Evolutionary conservation across 768 basidiomycete species (phyloP).

Genomic region (Coprinopsis marcescibilis): DNA sequence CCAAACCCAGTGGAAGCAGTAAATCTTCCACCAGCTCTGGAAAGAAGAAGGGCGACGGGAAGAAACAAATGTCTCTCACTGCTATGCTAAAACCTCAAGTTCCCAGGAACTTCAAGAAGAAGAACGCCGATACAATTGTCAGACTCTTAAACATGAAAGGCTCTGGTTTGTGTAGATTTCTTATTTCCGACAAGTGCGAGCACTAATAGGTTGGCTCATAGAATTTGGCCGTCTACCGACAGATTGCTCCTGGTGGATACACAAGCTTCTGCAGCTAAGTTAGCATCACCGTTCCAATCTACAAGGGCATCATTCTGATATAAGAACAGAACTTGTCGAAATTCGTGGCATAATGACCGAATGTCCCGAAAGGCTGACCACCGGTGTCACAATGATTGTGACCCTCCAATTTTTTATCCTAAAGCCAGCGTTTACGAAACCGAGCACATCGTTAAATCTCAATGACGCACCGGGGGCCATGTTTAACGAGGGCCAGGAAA

Average conservation of each 20-base stretch:
- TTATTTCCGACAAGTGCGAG: not conserved
- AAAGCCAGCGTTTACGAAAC: constrained; percentile 58
- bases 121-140: constrained; percentile 58
- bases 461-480: constrained; percentile 30
- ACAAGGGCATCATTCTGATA: not conserved
- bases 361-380: constrained; percentile 63
- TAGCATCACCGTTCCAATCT: constrained; percentile 7
- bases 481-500: constrained; percentile 78
- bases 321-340: constrained; percentile 50
- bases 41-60: not conserved
- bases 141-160: constrained; percentile 59
- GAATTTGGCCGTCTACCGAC: constrained; percentile 77
- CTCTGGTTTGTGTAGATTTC: constrained; percentile 44
- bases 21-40: not conserved
- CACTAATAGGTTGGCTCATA: constrained; percentile 19
- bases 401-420: constrained; percentile 70
- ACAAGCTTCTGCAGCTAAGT: constrained; percentile 71
- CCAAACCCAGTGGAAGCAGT: constrained; percentile 27
- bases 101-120: constrained; percentile 42
- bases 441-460: constrained; percentile 25
- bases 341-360: constrained; percentile 73
- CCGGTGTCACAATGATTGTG: constrained; percentile 74
- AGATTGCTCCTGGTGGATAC: constrained; percentile 66
- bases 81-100: constrained; percentile 61
- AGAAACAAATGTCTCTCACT: constrained; percentile 62